A percentile compares a stretch with the other conserved stretches of the same genome.
Conservation (phyloP, 139 green algal genomes). For the Tetraselmis striata region DNA sequence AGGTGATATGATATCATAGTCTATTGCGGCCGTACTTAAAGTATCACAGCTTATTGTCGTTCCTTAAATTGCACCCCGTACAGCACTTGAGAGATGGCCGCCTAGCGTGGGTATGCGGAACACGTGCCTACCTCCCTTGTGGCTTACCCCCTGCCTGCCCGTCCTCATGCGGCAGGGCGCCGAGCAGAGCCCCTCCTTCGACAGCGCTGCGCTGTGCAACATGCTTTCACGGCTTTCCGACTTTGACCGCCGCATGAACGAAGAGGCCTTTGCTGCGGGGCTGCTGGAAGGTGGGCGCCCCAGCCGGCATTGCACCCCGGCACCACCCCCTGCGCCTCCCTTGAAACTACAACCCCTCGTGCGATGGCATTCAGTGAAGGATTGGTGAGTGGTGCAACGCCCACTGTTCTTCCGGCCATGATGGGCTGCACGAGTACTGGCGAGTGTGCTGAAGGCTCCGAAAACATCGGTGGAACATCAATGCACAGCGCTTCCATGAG, state of each 20-base stretch:
- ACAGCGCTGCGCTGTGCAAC: constrained; percentile 15
- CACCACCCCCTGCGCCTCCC: too few species aligned
- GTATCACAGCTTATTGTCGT: too few species aligned
- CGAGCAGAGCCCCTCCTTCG: neutral
- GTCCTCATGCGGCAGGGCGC: neutral
- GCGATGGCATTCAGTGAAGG: neutral
- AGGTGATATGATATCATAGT: neutral
- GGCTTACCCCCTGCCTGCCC: neutral
- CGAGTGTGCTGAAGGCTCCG: too few species aligned
- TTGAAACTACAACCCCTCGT: neutral
- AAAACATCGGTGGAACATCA: neutral
- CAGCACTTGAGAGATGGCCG: too few species aligned
- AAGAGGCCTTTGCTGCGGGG: neutral
- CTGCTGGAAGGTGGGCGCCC: neutral
- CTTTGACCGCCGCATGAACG: constrained; percentile 72
- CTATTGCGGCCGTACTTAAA: too few species aligned
- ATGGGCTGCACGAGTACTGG: too few species aligned
- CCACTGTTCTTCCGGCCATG: too few species aligned
- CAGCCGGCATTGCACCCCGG: too few species aligned
- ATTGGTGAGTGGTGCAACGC: neutral
- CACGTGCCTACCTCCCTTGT: too few species aligned
- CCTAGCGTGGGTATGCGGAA: too few species aligned
- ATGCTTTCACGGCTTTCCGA: constrained; percentile 54
- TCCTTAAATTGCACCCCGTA: neutral
- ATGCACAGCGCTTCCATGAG: neutral